Conservation (phyloP, 208 protist species). For the Acanthamoeba royreba region DNA sequence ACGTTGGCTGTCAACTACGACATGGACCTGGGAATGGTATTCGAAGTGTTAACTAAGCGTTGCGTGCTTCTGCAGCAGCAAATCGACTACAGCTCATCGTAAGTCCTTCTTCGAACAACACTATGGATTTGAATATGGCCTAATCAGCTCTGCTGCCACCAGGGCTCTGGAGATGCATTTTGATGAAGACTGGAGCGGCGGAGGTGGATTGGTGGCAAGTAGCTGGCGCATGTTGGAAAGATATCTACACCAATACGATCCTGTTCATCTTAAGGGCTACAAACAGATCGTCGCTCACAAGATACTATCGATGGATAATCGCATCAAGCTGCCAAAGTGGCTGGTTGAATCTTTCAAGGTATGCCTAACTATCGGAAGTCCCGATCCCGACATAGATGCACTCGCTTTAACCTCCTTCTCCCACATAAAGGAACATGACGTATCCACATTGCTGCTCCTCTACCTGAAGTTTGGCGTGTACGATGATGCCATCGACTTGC, state of each 20-base stretch:
- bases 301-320: neutral
- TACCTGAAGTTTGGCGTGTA: slow-evolving; percentile 44
- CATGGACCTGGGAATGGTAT: neutral
- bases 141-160: neutral
- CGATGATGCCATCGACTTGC: slow-evolving; percentile 25
- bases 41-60: slow-evolving; percentile 31
- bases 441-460: neutral
- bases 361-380: neutral
- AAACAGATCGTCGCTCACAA: neutral
- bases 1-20: neutral
- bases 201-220: neutral
- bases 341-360: slow-evolving; percentile 38
- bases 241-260: slow-evolving; percentile 36
- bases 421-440: neutral
- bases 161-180: neutral
- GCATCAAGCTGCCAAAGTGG: slow-evolving; percentile 43
- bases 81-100: neutral
- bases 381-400: neutral
- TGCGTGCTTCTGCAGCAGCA: slow-evolving; percentile 41
- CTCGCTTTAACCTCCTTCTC: neutral
- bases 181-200: neutral
- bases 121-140: neutral
- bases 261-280: slow-evolving; percentile 7
- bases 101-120: neutral
- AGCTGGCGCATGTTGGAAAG: slow-evolving; percentile 33